Percentiles rank a stretch among this genome's conserved stretches.
These are phyloP conservation scores for Sutorius australiensis DNA, from an alignment of 768 basidiomycete genomes.

Conservation along the genomic window DNA sequence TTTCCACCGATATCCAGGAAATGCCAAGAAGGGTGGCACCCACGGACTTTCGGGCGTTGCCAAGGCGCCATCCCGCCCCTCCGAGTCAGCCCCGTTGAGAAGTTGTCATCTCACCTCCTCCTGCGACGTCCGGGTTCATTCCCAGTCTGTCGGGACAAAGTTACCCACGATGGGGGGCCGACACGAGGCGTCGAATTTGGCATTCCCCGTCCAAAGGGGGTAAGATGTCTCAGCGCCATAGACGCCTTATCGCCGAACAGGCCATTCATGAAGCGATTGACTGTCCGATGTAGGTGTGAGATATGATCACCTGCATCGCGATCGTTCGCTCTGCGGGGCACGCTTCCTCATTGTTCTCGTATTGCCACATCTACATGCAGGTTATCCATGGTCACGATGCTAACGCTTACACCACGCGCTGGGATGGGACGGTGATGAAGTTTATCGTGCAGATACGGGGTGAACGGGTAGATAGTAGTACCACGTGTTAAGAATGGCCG, in stretches of 20 bases:
- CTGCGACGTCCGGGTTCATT: not conserved
- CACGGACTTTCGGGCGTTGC: conserved; percentile 7
- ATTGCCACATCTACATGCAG: conserved; percentile 4
- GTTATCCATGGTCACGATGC: not conserved
- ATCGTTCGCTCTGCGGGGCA: conserved; percentile 10
- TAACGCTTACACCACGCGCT: not conserved
- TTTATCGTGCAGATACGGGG: not conserved
- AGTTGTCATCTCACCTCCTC: conserved; percentile 12
- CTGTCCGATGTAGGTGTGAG: conserved; percentile 5
- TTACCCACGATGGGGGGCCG: conserved; percentile 12
- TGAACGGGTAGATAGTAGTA: not conserved
- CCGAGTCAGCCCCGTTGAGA: conserved; percentile 15
- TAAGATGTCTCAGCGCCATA: not conserved
- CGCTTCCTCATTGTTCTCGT: conserved; percentile 19
- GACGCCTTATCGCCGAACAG: conserved; percentile 20
- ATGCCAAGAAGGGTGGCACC: not conserved
- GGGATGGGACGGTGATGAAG: not conserved
- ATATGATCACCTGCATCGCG: conserved; percentile 1
- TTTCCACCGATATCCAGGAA: not conserved
- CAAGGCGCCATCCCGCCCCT: not conserved
- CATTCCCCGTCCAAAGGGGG: not conserved
- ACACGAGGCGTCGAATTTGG: conserved; percentile 16
- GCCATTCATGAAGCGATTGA: conserved; percentile 11
- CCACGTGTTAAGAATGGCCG: conserved; percentile 9
- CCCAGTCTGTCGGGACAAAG: conserved; percentile 11